Evolutionary conservation across 2,329 filamentous ascomycete genomes (phyloP).

Genomic region (Fusarium avenaceum): DNA sequence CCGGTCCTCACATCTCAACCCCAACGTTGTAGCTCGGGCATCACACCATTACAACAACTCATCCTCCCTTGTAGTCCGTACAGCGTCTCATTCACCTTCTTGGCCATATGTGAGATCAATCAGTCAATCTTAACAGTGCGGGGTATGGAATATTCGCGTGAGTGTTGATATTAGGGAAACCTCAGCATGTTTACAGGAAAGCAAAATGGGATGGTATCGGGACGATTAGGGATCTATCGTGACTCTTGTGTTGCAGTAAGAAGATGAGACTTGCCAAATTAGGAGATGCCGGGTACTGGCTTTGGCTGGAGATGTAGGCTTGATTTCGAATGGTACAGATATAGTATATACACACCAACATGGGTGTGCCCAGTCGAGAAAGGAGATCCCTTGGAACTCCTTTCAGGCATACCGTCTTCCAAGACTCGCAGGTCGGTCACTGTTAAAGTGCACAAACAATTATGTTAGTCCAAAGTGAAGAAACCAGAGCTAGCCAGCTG

Average conservation of each 20-base stretch:
- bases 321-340: not conserved
- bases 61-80: conserved; percentile 10
- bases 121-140: conserved; percentile 17
- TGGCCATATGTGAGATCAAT: conserved; percentile 3
- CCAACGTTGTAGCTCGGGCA: not conserved
- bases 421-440: not conserved
- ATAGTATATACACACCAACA: not conserved
- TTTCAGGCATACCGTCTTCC: not conserved
- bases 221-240: conserved; percentile 33
- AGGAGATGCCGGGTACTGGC: conserved; percentile 2
- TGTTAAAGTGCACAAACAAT: not conserved
- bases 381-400: no score
- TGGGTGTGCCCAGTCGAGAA: not conserved
- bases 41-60: conserved; percentile 27
- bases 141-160: conserved; percentile 26
- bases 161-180: conserved; percentile 2
- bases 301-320: conserved; percentile 1
- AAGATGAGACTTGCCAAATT: not conserved
- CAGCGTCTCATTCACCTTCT: conserved; percentile 29
- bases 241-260: not conserved
- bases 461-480: no score
- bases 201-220: conserved; percentile 25
- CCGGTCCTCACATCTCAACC: not conserved
- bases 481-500: not conserved
- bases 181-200: conserved; percentile 1